phyloP scores from a whole-genome alignment of 2,329 filamentous ascomycete genomes.

The Pseudovirgaria hyperparasitica region DNA sequence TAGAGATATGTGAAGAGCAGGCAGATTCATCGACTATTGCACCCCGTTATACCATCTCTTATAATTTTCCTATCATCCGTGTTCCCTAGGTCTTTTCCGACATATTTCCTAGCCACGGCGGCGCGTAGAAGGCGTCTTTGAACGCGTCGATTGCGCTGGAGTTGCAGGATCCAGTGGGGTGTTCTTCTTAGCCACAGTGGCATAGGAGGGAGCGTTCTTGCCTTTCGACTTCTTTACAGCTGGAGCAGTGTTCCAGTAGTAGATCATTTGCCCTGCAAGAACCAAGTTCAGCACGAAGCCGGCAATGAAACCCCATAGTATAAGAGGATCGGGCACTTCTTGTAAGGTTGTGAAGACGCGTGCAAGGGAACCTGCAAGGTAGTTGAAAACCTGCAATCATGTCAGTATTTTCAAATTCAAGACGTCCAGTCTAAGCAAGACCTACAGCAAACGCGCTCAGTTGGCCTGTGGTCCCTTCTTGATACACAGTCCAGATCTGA shows the following conservation, averaged over 20 bases:
- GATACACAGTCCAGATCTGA: slow-evolving; percentile 79
- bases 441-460: slow-evolving; percentile 90
- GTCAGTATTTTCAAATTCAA: not conserved
- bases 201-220: slow-evolving; percentile 7
- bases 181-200: not conserved
- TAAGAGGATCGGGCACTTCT: slow-evolving; percentile 92
- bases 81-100: no score
- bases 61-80: no score
- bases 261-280: slow-evolving; percentile 80
- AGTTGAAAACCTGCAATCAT: slow-evolving; percentile 76
- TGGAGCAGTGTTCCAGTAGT: slow-evolving; percentile 82
- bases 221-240: slow-evolving; percentile 21
- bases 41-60: no score
- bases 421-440: slow-evolving; percentile 12
- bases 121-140: slow-evolving; percentile 15
- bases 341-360: slow-evolving; percentile 97
- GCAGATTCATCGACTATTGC: no score
- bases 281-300: slow-evolving; percentile 84
- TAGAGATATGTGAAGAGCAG: no score
- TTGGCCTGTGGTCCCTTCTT: slow-evolving; percentile 82
- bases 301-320: slow-evolving; percentile 86
- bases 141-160: not conserved
- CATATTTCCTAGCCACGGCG: no score
- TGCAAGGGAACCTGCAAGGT: slow-evolving; percentile 80
- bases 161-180: slow-evolving; percentile 1